Evolutionary conservation across 768 basidiomycete genomes (phyloP), one percentile per base, ranked within the genome.

Genomic region (Russula sp.): DNA sequence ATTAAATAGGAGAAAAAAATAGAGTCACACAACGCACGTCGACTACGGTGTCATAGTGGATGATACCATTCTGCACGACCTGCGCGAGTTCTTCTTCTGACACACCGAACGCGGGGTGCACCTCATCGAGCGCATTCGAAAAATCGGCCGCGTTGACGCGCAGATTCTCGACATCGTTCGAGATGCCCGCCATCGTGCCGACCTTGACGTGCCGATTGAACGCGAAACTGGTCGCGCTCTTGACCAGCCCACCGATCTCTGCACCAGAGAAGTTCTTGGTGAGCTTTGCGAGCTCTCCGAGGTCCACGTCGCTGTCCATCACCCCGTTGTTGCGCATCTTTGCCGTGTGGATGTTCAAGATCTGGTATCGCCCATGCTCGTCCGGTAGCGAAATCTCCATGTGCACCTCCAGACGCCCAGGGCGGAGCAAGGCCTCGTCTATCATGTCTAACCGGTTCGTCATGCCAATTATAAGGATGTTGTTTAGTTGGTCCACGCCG

Each of bases 251-350:
- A 58, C 84, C 84, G 62, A 99, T 92, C 74, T 99, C 97, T 1
- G 97, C 97, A 58, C 97, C 97, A 8, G 90, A 92, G 72, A 98
- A 99, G 77, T 99, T 99, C 79, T 98, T 99, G 58, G 95, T 98
- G 47, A 81, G 62, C 6, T 77, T 72, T 0, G 96, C 91, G 42
- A 99, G 82, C 71, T 98, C 93, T 4, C 69, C 68, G 6, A 99
- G 74, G 73, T 95, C 82, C 43, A 99, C 93, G 64, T 93, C 90
- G 18, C 65, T 49, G 57, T 90, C 93, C 89, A 99, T 91, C 46
- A 98, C 87, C 14, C 85, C 82, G 71, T 98, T 98, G 34, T 73
- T 81, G 39, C 92, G 84, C 97, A 99, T 99, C 76, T 93, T 95
- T 56, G 81, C 70, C 0, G 97, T 99, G 73, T 99, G 97, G 69